phyloP scores from a whole-genome alignment of 2,329 filamentous ascomycete genomes.

The Fonsecaea multimorphosa region DNA sequence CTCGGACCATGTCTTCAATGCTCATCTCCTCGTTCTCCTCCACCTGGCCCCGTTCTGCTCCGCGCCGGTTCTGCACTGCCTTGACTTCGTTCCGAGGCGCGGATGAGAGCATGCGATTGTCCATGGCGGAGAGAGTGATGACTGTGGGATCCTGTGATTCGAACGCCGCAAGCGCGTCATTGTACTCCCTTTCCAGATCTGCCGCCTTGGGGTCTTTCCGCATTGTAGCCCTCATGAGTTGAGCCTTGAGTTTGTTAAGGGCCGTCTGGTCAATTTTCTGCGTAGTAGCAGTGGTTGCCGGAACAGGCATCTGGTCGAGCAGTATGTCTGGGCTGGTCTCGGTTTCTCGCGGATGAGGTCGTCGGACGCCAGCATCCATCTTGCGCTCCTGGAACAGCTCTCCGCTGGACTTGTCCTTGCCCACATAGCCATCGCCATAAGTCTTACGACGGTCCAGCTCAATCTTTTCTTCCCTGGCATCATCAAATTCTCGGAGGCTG shows the following conservation, averaged over 20 bases:
- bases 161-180: constrained; percentile 71
- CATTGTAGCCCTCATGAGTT: constrained; percentile 95
- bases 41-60: constrained; percentile 81
- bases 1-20: constrained; percentile 94
- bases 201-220: constrained; percentile 75
- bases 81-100: constrained; percentile 75
- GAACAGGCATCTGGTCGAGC: constrained; percentile 43
- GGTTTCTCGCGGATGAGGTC: constrained; percentile 33
- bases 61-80: constrained; percentile 77
- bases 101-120: constrained; percentile 88
- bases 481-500: constrained; percentile 81
- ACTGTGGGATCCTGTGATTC: constrained; percentile 67
- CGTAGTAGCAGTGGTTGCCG: constrained; percentile 40
- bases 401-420: constrained; percentile 84
- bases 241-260: constrained; percentile 87
- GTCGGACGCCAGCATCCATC: constrained; percentile 61
- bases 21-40: constrained; percentile 94
- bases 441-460: constrained; percentile 82
- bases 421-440: constrained; percentile 84
- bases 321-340: constrained; percentile 44
- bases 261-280: constrained; percentile 62
- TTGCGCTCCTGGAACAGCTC: constrained; percentile 82
- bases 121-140: constrained; percentile 83
- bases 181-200: constrained; percentile 82
- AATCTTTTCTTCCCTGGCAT: constrained; percentile 89